phyloP scores from a whole-genome alignment of 805 yeast genomes.

The Starmerella ratchasimensis region DNA sequence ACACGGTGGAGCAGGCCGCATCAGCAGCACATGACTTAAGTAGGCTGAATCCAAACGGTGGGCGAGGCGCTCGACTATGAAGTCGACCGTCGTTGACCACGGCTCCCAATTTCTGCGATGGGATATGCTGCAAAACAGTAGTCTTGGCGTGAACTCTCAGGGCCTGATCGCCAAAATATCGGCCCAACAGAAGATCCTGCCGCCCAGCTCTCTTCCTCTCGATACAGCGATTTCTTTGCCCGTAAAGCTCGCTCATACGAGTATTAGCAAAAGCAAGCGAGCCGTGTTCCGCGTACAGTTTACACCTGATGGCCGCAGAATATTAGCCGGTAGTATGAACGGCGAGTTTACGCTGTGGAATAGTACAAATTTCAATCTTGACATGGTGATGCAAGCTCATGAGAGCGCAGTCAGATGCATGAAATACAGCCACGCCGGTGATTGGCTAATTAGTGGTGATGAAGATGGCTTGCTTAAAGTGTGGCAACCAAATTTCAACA shows the following conservation, averaged over 20 bases:
- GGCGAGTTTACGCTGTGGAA: constrained; percentile 98
- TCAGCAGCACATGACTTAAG: too few relatives aligned
- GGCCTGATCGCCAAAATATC: constrained; percentile 42
- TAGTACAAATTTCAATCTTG: constrained; percentile 88
- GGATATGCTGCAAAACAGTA: constrained; percentile 34
- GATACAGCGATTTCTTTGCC: constrained; percentile 49
- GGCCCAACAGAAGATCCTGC: constrained; percentile 43
- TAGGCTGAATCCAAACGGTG: too few relatives aligned
- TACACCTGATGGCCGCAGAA: constrained; percentile 93
- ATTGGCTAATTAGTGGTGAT: constrained; percentile 90
- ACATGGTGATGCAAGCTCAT: constrained; percentile 97
- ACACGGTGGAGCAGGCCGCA: too few relatives aligned
- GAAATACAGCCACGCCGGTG: constrained; percentile 76
- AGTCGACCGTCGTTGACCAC: constrained; percentile 11
- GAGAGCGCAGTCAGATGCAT: constrained; percentile 74
- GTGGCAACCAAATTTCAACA: constrained; percentile 97
- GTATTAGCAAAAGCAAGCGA: constrained; percentile 83
- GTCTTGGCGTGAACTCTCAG: constrained; percentile 14
- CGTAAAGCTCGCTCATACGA: constrained; percentile 76
- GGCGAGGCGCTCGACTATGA: too few relatives aligned
- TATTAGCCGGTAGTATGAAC: constrained; percentile 76
- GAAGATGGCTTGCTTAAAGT: constrained; percentile 82
- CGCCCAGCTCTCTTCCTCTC: constrained; percentile 45
- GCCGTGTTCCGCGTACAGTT: constrained; percentile 80
- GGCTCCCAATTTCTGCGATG: constrained; percentile 62